Conservation (phyloP, 1,284 basidiomycete genomes). For the Ceratobasidium sp. region DNA sequence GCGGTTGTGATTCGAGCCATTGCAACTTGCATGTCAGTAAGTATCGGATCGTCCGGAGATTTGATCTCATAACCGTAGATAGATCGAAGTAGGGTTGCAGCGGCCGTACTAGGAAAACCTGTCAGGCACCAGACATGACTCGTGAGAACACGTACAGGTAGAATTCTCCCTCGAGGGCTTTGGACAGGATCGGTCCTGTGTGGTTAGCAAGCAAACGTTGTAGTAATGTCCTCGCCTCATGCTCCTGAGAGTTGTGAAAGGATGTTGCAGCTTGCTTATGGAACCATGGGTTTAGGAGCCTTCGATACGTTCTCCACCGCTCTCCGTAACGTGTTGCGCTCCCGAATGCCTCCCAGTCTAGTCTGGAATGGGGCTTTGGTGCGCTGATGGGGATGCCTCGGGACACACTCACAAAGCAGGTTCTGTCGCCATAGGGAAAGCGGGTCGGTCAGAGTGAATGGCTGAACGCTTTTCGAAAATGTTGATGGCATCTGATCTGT, state of each 20-base stretch:
- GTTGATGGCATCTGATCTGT: background rate
- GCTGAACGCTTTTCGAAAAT: slow-evolving; percentile 18
- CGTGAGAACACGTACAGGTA: no score
- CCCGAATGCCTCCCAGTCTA: no score
- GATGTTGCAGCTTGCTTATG: slow-evolving; percentile 14
- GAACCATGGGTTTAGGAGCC: slow-evolving; percentile 5
- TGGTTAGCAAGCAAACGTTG: no score
- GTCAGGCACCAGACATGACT: no score
- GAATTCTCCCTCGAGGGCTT: no score
- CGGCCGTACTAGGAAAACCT: background rate
- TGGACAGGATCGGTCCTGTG: no score
- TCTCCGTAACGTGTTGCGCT: no score
- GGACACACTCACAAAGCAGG: slow-evolving; percentile 11
- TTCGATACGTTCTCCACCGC: slow-evolving; percentile 12
- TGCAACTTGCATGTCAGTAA: background rate
- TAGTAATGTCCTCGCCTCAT: slow-evolving; percentile 1
- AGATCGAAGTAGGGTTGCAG: background rate
- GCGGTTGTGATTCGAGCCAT: background rate
- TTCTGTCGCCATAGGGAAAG: background rate
- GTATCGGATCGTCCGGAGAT: slow-evolving; percentile 1
- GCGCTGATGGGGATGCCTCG: no score
- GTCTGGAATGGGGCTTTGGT: no score
- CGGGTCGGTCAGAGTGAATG: slow-evolving; percentile 10
- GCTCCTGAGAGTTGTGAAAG: slow-evolving; percentile 10
- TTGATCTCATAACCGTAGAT: slow-evolving; percentile 13